A percentile compares a stretch with the other conserved stretches of the same genome.
These are phyloP conservation scores for Phialophora macrospora DNA, from an alignment of 2,329 filamentous ascomycete species.

Conservation along the genomic window DNA sequence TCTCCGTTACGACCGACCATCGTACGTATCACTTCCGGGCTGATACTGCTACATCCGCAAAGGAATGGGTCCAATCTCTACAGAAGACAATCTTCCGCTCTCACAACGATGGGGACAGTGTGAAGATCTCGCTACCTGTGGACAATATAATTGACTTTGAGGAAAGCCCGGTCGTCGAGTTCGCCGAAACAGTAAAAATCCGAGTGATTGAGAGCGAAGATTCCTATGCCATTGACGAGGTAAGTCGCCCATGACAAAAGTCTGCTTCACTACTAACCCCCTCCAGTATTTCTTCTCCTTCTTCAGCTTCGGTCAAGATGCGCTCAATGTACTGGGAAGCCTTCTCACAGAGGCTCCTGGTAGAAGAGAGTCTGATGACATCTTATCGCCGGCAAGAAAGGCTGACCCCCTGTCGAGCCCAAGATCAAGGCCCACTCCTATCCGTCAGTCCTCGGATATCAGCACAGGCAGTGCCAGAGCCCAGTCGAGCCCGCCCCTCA, in stretches of 20 bases:
- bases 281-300: slow-evolving; percentile 92
- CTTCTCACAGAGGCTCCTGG: slow-evolving; percentile 69
- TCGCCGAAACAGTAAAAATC: slow-evolving; percentile 92
- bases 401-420: slow-evolving; percentile 25
- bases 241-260: slow-evolving; percentile 48
- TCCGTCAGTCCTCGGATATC: slow-evolving; percentile 25
- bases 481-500: slow-evolving; percentile 44
- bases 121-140: slow-evolving; percentile 92
- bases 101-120: slow-evolving; percentile 94
- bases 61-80: slow-evolving; percentile 93
- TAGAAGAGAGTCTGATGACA: slow-evolving; percentile 47
- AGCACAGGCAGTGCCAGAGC: slow-evolving; percentile 25
- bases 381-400: slow-evolving; percentile 37
- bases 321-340: slow-evolving; percentile 75
- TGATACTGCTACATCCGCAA: slow-evolving; percentile 84
- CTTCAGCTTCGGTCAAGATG: slow-evolving; percentile 83
- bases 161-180: slow-evolving; percentile 85
- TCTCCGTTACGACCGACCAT: slow-evolving; percentile 80
- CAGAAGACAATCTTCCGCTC: slow-evolving; percentile 95
- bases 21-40: slow-evolving; percentile 86
- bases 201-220: slow-evolving; percentile 92
- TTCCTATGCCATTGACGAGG: slow-evolving; percentile 93
- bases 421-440: slow-evolving; percentile 11
- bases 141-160: slow-evolving; percentile 90
- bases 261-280: slow-evolving; percentile 18